Percentiles rank a stretch among this genome's conserved stretches.
Conservation (phyloP, 2,329 filamentous ascomycete genomes). For the Claviceps sorghi region DNA sequence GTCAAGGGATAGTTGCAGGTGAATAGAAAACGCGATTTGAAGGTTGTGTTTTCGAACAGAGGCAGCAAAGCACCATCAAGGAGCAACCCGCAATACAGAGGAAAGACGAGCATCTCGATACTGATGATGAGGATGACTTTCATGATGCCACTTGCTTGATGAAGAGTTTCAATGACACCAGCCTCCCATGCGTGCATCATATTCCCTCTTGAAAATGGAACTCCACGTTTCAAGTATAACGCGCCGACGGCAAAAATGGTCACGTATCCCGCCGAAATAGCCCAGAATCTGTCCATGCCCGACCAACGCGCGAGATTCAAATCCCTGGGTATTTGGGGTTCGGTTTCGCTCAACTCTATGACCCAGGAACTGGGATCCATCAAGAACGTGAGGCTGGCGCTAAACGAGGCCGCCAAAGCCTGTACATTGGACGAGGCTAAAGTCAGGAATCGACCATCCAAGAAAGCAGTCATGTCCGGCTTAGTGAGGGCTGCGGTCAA, state of each 20-base stretch:
- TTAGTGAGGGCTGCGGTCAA: conserved; percentile 29
- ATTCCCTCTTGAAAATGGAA: conserved; percentile 46
- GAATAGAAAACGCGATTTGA: conserved; percentile 65
- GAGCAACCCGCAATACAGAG: conserved; percentile 84
- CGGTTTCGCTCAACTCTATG: conserved; percentile 36
- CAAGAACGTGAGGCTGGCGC: conserved; percentile 14
- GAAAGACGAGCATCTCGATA: conserved; percentile 97
- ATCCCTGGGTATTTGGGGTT: conserved; percentile 28
- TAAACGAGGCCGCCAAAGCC: conserved; percentile 10
- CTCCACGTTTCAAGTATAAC: conserved; percentile 62
- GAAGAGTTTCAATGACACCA: conserved; percentile 64
- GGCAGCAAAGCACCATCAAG: conserved; percentile 81
- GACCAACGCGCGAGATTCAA: conserved; percentile 53
- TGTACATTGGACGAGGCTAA: neutral
- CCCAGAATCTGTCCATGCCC: conserved; percentile 48
- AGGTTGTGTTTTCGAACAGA: conserved; percentile 67
- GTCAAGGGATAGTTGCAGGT: conserved; percentile 68
- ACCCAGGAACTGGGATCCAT: conserved; percentile 42
- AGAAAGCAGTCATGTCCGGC: conserved; percentile 21
- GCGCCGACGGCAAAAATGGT: conserved; percentile 61
- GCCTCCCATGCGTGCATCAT: conserved; percentile 55
- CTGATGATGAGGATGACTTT: conserved; percentile 98
- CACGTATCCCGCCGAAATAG: conserved; percentile 68
- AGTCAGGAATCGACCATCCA: conserved; percentile 7
- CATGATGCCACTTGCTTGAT: conserved; percentile 90